phyloP scores from a whole-genome alignment of 148 eudicot species.

The Cornus kousa region DNA sequence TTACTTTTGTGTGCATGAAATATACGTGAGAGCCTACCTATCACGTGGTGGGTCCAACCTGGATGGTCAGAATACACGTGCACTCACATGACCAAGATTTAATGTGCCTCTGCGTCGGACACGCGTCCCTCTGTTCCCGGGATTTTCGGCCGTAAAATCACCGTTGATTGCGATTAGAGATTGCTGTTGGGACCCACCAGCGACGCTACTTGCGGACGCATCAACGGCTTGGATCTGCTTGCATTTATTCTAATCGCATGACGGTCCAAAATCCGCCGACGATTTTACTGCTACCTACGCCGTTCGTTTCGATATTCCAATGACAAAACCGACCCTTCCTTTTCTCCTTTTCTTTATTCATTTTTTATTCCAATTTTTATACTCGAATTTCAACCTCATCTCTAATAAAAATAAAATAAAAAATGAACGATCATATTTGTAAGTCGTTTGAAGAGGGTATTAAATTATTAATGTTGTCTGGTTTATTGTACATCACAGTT shows the following conservation, averaged over 20 bases:
- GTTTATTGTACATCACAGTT: no score
- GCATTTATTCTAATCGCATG: not conserved
- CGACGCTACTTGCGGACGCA: not conserved
- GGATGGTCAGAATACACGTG: not conserved
- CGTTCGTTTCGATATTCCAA: no score
- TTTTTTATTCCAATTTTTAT: no score
- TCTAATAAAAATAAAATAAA: no score
- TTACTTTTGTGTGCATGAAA: not conserved
- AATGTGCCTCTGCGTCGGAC: not conserved
- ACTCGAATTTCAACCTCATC: no score
- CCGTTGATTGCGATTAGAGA: not conserved
- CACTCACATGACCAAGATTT: not conserved
- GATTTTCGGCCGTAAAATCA: not conserved
- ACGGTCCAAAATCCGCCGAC: not conserved
- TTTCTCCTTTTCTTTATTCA: no score
- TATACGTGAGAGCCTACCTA: not conserved
- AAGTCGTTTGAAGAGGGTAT: no score
- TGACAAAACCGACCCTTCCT: no score
- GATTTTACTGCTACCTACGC: not conserved
- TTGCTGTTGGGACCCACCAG: not conserved
- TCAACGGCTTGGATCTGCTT: not conserved
- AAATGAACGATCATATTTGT: no score
- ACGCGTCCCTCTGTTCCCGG: not conserved
- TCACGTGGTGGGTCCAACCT: not conserved
- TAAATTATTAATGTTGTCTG: no score